Evolutionary conservation across 148 eudicot species (phyloP), one percentile per base, ranked within the genome.

Genomic region (Cornus florida): DNA sequence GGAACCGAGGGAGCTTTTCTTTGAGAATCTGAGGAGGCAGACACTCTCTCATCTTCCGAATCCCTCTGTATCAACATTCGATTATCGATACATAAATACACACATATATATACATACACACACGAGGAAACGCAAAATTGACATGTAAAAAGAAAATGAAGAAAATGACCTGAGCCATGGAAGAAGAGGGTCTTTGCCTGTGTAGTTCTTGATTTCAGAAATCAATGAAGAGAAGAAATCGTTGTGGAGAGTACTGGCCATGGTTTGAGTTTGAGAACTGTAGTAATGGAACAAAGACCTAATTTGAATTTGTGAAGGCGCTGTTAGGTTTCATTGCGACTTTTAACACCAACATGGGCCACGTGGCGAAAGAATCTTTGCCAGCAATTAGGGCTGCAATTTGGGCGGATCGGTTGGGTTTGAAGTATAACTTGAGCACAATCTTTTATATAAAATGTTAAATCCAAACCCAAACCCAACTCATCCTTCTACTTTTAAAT

Each of bases 1-100:
- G 99, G 77, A 95, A 95, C 3, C 97, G 89, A 57, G 99, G 99
- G 62, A 95, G 93, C 85, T 95, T 95, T 82, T 92, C 91, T 64
- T 79, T 83, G 59, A 95, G 90, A n/a, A 92, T 81, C 71, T 88
- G 84, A 10, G 88, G 83, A 70, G 97, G 84, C 20, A 95, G 71
- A 39, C 76, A 79, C 1, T 91, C 92, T 67, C 84, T 90, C 88
- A 95, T 83, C 77, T 87, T 93, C 46, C 85, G 88, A 68, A 95
- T 82, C 76, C 99, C 99, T 20, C 99, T 95, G 87, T 62, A 22
- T 65, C 46, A 76, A 35, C 66, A 77, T 50, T 13, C 20, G 1
- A 69, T 20, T 33, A 77, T n/a, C 14, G 16, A 43, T 62, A 33
- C 48, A 56, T 75, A 28, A 28, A 28, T 28, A 10, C 31, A 53